Evolutionary conservation across 495 filamentous ascomycete species (phyloP).

Genomic region (Zalerion maritima): DNA sequence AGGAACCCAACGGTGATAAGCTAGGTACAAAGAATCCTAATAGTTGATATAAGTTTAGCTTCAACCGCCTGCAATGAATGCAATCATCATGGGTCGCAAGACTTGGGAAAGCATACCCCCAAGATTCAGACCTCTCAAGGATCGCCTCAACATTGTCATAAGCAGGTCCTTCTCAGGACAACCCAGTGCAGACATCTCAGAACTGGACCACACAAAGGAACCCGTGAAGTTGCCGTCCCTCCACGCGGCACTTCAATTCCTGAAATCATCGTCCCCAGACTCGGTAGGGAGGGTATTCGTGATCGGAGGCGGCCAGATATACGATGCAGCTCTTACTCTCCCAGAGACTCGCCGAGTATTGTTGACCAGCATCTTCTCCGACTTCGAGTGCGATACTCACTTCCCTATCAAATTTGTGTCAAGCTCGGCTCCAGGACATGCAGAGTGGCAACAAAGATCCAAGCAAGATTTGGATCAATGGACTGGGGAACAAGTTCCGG

Average conservation of each 20-base stretch:
- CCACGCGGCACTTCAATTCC: slow-evolving; percentile 38
- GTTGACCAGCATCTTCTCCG: slow-evolving; percentile 44
- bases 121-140: slow-evolving; percentile 62
- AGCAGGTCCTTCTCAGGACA: slow-evolving; percentile 27
- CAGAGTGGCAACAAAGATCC: slow-evolving; percentile 37
- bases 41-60: not conserved
- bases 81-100: slow-evolving; percentile 92
- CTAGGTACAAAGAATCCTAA: slow-evolving; percentile 2
- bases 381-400: slow-evolving; percentile 80
- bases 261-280: slow-evolving; percentile 15
- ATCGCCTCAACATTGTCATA: slow-evolving; percentile 64
- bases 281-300: slow-evolving; percentile 50
- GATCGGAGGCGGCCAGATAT: slow-evolving; percentile 84
- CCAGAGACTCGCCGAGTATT: slow-evolving; percentile 37
- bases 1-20: slow-evolving; percentile 1
- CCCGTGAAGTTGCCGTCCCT: slow-evolving; percentile 28
- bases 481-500: slow-evolving; percentile 42
- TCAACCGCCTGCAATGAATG: slow-evolving; percentile 37
- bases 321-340: slow-evolving; percentile 46
- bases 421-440: too few species aligned
- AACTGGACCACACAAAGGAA: slow-evolving; percentile 4
- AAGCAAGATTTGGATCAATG: slow-evolving; percentile 38
- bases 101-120: slow-evolving; percentile 81
- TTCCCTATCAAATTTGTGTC: too few species aligned
- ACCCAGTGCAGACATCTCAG: not conserved